Evolutionary conservation across 1,284 basidiomycete genomes (phyloP).

Genomic region (Cerrena zonata): DNA sequence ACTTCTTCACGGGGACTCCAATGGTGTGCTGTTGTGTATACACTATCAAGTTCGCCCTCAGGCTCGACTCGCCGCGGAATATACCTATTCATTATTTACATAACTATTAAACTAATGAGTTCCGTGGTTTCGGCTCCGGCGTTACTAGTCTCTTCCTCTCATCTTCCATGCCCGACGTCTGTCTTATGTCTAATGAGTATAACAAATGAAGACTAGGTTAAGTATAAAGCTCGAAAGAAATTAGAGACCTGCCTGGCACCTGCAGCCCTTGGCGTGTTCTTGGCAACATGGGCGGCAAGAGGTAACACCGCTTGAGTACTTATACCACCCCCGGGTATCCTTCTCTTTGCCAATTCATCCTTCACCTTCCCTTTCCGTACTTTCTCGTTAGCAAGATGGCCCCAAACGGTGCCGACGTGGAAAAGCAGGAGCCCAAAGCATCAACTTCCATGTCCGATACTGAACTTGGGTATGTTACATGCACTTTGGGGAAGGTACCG

Average conservation of each 20-base stretch:
- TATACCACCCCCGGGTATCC: background rate
- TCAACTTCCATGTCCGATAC: constrained; percentile 2
- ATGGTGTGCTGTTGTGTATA: too few species aligned
- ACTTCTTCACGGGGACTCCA: too few species aligned
- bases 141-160: background rate
- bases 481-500: background rate
- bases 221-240: background rate
- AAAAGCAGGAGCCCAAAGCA: background rate
- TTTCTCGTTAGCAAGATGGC: background rate
- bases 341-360: background rate
- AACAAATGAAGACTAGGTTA: background rate
- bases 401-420: background rate
- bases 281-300: background rate
- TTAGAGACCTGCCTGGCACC: background rate
- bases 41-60: too few species aligned
- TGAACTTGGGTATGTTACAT: constrained; percentile 10
- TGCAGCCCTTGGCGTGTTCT: background rate
- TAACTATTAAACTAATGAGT: too few species aligned
- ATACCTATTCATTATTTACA: too few species aligned
- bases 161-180: background rate
- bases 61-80: too few species aligned
- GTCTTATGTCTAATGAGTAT: background rate
- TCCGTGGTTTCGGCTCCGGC: too few species aligned
- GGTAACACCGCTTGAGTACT: background rate
- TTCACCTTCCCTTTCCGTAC: background rate